Evolutionary conservation across 1,284 basidiomycete species (phyloP).

Genomic region (Gomphus bonarii): DNA sequence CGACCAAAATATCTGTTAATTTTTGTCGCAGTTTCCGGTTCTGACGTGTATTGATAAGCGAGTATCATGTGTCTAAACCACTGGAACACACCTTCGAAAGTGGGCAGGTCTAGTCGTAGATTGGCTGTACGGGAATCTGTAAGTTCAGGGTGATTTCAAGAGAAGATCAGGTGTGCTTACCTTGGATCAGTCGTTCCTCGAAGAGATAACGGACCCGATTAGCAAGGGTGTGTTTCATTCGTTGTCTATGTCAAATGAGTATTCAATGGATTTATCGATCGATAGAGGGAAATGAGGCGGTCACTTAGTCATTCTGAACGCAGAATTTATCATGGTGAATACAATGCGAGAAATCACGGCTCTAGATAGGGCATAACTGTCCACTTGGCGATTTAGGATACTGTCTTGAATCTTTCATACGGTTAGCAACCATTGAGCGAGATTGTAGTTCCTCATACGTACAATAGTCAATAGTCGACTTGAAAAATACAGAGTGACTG

Average conservation of each 20-base stretch:
- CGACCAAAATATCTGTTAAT: background rate
- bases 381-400: background rate
- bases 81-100: background rate
- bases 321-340: background rate
- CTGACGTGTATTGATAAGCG: background rate
- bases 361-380: background rate
- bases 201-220: slow-evolving; percentile 2
- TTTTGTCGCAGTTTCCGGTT: background rate
- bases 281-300: background rate
- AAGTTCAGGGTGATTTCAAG: background rate
- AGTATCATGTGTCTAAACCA: background rate
- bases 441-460: background rate
- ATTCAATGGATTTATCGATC: background rate
- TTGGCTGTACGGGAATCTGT: background rate
- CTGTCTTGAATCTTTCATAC: background rate
- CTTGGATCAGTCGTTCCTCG: background rate
- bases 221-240: background rate
- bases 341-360: background rate
- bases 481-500: background rate
- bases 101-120: background rate
- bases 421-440: background rate
- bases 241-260: background rate
- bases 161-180: background rate
- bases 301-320: background rate
- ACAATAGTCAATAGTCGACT: background rate